Evolutionary conservation across 1,284 basidiomycete species (phyloP), one percentile per base, ranked within the genome.

Genomic region (Sparassis latifolia): DNA sequence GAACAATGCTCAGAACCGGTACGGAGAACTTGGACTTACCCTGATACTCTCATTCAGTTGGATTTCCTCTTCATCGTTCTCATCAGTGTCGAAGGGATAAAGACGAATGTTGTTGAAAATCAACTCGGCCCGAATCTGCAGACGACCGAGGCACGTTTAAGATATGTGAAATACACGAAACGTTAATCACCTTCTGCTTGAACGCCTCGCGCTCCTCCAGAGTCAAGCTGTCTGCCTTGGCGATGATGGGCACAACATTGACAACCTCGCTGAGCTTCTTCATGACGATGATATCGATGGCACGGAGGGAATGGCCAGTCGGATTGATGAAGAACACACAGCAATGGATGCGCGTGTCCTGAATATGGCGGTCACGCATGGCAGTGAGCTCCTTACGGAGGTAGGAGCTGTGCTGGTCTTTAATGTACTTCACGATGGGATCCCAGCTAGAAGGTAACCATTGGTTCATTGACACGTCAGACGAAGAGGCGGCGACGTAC

Each of bases 261-360:
- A 97, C 96, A 39, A 99, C 96, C 68, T 99, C 96, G 66, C 87
- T 89, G 50, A 99, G 77, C 78, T 97, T 98, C 80, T 98, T 98
- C 86, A 99, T 93, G 58, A 99, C 96, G 60, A 93, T 94, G 45
- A 98, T 88, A 65, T 99, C 97, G 66, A 99, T 96, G 30, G 93
- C 84, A 54, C 90, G 88, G 52, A 96, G 81, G 3, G 89, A 85
- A 70, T 97, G 95, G 27, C 95, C 94, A 10, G 94, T 95, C 27
- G 94, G 95, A 72, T 91, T 95, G 79, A 99, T 96, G 75, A 99
- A 98, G 82, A 95, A 99, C 52, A 99, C 71, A 68, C 91, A 94
- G 77, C 94, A 97, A 78, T 99, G 96, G 58, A 99, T 97, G 55
- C 97, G 89, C 27, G 96, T 97, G 74, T 99, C 97, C 66, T 92